Evolutionary conservation across 345 rosid genomes (phyloP), one percentile per base, ranked within the genome.

Genomic region (Theobroma cacao): DNA sequence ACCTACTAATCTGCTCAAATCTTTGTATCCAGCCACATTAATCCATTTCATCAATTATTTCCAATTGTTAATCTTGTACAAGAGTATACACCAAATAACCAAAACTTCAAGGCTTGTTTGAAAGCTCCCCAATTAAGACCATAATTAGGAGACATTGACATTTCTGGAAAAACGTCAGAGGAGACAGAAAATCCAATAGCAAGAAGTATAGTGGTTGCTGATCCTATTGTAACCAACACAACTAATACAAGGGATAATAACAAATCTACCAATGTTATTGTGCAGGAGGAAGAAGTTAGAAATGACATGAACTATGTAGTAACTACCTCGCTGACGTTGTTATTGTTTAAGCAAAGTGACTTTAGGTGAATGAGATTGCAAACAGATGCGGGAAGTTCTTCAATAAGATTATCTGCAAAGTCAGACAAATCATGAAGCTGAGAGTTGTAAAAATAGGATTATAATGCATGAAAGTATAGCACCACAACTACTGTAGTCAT

Each of bases 341-440:
- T 95, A 77, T 90, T 87, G 88, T 93, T 84, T 64, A 93, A 84
- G 86, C 88, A 84, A 61, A 93, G 91, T 3, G 91, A 93, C 84
- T 93, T 95, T 78, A 95, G 79, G 71, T 93, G 97, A 80, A 80
- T 45, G 61, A 95, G 92, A 86, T 87, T 92, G 87, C 97, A 89
- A 75, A 93, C 83, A 63, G 99, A 92, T 63, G 87, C 85, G 28
- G 99, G 98, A 58, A 95, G 90, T 73, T 88, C 96, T 80, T 93
- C 92, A 28, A 95, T 81, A 56, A 75, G 82, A 82, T 95, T 95
- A 86, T 91, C 99, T 95, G 95, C 84, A 86, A 87, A 84, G 56
- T 80, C 80, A 80, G 60, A 72, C 80, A 75, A 22, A 75, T 75
- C 43, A 80, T 11, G 79, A 72, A 73, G 77, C 31, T 71, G 31